phyloP scores from a whole-genome alignment of 2,329 filamentous ascomycete genomes.

The Exophiala alcalophila region DNA sequence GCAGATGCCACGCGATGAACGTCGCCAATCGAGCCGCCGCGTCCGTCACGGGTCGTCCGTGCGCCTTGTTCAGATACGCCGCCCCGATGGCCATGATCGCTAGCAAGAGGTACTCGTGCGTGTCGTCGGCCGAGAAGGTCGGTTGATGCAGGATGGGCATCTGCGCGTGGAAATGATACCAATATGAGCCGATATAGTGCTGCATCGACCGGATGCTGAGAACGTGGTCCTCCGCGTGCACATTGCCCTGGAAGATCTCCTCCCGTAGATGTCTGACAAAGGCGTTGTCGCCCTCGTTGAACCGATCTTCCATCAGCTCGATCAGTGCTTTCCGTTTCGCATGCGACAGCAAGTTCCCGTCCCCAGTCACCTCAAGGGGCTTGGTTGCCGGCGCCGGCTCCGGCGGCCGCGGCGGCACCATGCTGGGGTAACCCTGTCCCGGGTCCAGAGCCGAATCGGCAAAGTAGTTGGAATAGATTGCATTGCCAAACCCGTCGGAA shows the following conservation, averaged over 20 bases:
- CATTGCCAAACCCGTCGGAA: slow-evolving; percentile 43
- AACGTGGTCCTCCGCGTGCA: slow-evolving; percentile 58
- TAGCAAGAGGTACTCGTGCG: slow-evolving; percentile 77
- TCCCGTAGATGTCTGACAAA: slow-evolving; percentile 71
- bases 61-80: slow-evolving; percentile 77
- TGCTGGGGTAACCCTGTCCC: slow-evolving; percentile 43
- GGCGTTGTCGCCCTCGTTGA: slow-evolving; percentile 74
- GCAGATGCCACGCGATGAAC: slow-evolving; percentile 84
- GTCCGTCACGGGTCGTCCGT: slow-evolving; percentile 69
- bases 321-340: slow-evolving; percentile 80
- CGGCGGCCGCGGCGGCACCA: slow-evolving; percentile 64
- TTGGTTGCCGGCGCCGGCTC: slow-evolving; percentile 90
- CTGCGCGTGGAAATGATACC: slow-evolving; percentile 90
- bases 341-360: slow-evolving; percentile 76
- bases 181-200: slow-evolving; percentile 86
- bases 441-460: slow-evolving; percentile 63
- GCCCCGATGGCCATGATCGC: slow-evolving; percentile 91
- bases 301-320: slow-evolving; percentile 76
- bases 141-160: slow-evolving; percentile 91
- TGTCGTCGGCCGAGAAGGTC: slow-evolving; percentile 84
- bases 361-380: slow-evolving; percentile 72
- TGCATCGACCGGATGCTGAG: slow-evolving; percentile 93
- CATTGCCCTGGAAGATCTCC: slow-evolving; percentile 72
- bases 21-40: slow-evolving; percentile 77
- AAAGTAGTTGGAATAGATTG: slow-evolving; percentile 31